phyloP scores from a whole-genome alignment of 164 flowering plant genomes.

The Vitis amurensis region DNA sequence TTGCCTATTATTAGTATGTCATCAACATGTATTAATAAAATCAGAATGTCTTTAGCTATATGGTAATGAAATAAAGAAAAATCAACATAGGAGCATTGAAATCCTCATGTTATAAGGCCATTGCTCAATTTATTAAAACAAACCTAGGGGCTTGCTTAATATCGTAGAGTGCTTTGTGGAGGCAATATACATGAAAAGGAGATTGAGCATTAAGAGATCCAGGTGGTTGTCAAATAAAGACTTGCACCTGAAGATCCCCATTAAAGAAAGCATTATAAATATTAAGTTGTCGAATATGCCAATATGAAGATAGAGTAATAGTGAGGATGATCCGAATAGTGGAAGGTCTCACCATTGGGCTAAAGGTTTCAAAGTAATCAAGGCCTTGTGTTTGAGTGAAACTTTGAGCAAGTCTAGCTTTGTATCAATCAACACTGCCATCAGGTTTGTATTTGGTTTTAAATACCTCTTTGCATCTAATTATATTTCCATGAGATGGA shows the following conservation, averaged over 20 bases:
- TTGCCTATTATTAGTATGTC: too few relatives aligned
- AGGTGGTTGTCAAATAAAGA: slow-evolving; percentile 3
- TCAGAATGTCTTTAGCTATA: neutral
- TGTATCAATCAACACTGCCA: too few relatives aligned
- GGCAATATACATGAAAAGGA: neutral
- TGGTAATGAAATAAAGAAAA: neutral
- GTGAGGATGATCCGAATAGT: slow-evolving; percentile 2
- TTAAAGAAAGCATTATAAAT: slow-evolving; percentile 2
- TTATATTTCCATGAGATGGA: too few relatives aligned
- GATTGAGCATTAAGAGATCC: neutral
- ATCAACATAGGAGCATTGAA: neutral
- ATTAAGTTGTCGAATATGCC: slow-evolving; percentile 4
- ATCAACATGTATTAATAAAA: neutral
- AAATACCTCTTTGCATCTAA: too few relatives aligned
- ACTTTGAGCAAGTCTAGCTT: too few relatives aligned
- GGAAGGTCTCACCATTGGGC: slow-evolving; percentile 2
- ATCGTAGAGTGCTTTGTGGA: slow-evolving; percentile 10
- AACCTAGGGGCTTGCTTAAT: slow-evolving; percentile 11
- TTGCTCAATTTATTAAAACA: slow-evolving; percentile 1
- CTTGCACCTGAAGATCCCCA: neutral
- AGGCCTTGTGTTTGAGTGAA: neutral
- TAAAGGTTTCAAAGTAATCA: slow-evolving; percentile 9
- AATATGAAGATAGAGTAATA: neutral
- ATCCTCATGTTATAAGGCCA: neutral
- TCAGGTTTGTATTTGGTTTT: too few relatives aligned